phyloP scores from a whole-genome alignment of 2,329 filamentous ascomycete genomes.

The Cadophora sp. region DNA sequence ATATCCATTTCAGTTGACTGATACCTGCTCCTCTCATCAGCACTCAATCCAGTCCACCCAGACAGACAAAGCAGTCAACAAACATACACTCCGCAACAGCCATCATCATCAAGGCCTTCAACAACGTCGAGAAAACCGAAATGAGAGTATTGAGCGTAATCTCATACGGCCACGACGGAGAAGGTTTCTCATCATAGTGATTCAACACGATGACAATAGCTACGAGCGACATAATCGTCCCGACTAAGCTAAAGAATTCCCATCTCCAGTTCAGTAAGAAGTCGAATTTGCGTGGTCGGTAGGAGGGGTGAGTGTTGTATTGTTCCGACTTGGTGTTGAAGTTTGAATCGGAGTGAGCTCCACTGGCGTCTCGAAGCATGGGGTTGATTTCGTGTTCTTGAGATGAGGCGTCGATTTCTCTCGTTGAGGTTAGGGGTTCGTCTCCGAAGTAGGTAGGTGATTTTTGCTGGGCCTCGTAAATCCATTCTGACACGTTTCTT shows the following conservation, averaged over 20 bases:
- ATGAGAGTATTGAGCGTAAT: slow-evolving; percentile 18
- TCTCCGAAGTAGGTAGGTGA: neutral
- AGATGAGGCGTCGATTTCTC: neutral
- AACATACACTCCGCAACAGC: slow-evolving; percentile 16
- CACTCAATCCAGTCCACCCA: too few relatives aligned
- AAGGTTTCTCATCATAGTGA: slow-evolving; percentile 15
- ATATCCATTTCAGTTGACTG: slow-evolving; percentile 20
- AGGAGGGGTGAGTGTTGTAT: neutral
- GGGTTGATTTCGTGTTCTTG: neutral
- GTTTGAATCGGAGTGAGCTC: neutral
- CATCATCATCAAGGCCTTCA: slow-evolving; percentile 19
- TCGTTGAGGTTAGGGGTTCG: neutral
- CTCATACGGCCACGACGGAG: slow-evolving; percentile 9
- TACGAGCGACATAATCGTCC: neutral
- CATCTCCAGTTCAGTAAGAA: slow-evolving; percentile 12
- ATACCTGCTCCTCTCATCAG: slow-evolving; percentile 1
- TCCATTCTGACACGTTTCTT: too few relatives aligned
- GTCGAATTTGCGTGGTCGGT: neutral
- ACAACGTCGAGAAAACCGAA: slow-evolving; percentile 17
- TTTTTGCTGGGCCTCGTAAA: too few relatives aligned
- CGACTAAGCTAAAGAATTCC: slow-evolving; percentile 13
- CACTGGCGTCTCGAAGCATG: neutral
- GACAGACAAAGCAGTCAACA: too few relatives aligned
- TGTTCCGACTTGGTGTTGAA: neutral
- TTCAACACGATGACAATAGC: slow-evolving; percentile 9